These are phyloP conservation scores for Aschersonia sp. DNA, from an alignment of 2,329 filamentous ascomycete species.

Conservation along the genomic window DNA sequence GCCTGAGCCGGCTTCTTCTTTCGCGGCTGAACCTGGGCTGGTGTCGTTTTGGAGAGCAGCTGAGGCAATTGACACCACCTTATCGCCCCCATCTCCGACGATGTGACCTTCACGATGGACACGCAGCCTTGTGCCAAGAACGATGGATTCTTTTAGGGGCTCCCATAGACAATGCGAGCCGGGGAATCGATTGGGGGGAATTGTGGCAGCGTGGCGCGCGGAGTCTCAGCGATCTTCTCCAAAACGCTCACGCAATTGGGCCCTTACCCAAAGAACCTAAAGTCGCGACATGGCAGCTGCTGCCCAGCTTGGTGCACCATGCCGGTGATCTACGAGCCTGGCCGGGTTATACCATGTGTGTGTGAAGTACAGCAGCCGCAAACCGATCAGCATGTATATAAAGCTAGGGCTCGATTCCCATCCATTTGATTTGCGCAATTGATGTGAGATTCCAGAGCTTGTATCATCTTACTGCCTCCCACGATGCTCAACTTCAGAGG, in stretches of 20 bases:
- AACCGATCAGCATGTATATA: background rate
- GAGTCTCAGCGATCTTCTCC: no score
- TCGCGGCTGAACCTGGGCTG: no score
- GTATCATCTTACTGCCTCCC: background rate
- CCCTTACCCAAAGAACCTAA: background rate
- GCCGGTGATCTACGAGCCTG: no score
- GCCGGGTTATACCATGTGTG: background rate
- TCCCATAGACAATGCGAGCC: no score
- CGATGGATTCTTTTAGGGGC: background rate
- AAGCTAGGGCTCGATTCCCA: background rate
- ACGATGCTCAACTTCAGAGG: slow-evolving; percentile 16
- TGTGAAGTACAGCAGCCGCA: background rate
- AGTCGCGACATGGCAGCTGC: background rate
- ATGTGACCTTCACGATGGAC: background rate
- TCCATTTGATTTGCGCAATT: background rate
- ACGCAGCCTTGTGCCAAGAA: background rate
- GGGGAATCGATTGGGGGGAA: no score
- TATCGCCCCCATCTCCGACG: background rate
- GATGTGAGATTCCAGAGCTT: background rate
- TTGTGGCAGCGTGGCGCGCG: no score
- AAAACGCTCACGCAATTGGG: no score
- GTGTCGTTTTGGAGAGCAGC: no score
- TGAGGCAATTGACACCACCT: background rate
- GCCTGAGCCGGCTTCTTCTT: no score
- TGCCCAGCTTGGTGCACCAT: no score